Percentiles rank a stretch among this genome's conserved stretches.
Conservation (phyloP, 192 early-diverging fungal genomes). For the Allomyces macrogynus region DNA sequence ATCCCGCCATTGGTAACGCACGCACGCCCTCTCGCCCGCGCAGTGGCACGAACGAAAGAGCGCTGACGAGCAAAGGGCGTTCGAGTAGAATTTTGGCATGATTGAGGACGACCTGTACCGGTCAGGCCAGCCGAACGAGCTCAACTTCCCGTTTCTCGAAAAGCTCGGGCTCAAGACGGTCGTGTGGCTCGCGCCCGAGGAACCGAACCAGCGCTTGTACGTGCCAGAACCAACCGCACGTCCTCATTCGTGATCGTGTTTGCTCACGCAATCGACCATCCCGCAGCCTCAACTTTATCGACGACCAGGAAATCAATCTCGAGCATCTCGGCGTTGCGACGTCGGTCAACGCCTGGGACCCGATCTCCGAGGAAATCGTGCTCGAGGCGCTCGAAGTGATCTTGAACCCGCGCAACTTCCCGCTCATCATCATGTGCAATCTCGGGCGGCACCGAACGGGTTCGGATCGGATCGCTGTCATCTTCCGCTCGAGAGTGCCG, state of each 20-base stretch:
- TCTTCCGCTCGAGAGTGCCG: background rate
- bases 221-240: background rate
- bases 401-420: constrained; percentile 71
- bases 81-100: constrained; percentile 78
- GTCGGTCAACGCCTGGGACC: constrained; percentile 83
- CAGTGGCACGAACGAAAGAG: too few species aligned
- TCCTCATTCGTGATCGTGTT: background rate
- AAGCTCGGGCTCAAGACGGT: constrained; percentile 85
- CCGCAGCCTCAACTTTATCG: constrained; percentile 72
- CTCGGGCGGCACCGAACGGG: constrained; percentile 91
- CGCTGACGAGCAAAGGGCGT: constrained; percentile 1
- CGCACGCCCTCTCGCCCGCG: background rate
- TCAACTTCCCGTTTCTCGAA: constrained; percentile 98
- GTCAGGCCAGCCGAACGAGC: constrained; percentile 93
- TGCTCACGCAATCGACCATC: background rate
- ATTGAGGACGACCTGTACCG: constrained; percentile 93
- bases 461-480: constrained; percentile 3
- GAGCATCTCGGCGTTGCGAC: constrained; percentile 74
- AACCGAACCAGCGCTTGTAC: constrained; percentile 83
- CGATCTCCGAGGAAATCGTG: constrained; percentile 92
- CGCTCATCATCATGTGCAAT: constrained; percentile 97
- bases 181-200: constrained; percentile 89
- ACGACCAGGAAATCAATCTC: constrained; percentile 91
- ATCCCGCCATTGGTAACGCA: constrained; percentile 48
- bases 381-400: constrained; percentile 73